Conservation (phyloP, 1,284 basidiomycete genomes). For the Irpex sp. region DNA sequence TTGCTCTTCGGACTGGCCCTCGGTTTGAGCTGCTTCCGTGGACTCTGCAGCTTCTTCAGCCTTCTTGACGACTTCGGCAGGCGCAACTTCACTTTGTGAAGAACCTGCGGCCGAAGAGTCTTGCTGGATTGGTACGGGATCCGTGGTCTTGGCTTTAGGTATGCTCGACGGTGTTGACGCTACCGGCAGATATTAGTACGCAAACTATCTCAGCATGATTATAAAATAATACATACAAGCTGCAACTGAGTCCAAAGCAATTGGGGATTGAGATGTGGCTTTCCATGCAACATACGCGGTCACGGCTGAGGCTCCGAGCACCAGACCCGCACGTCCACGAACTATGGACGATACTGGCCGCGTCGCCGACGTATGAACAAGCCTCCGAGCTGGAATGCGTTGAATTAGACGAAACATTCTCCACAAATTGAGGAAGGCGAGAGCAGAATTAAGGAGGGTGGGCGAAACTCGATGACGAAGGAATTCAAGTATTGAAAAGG, state of each 20-base stretch:
- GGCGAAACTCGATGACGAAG: not conserved
- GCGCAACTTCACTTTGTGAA: not conserved
- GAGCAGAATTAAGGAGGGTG: not conserved
- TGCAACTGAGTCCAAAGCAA: slow-evolving; percentile 11
- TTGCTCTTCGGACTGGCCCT: slow-evolving; percentile 31
- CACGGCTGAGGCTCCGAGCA: slow-evolving; percentile 13
- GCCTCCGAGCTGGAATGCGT: slow-evolving; percentile 2
- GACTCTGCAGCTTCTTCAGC: not conserved
- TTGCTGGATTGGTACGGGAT: not conserved
- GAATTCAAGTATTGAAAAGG: not conserved
- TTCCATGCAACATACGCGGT: slow-evolving; percentile 12
- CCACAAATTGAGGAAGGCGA: not conserved
- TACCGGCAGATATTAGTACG: not conserved
- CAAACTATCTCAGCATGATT: not conserved
- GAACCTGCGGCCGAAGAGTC: not conserved
- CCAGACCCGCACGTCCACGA: slow-evolving; percentile 10
- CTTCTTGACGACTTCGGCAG: not conserved
- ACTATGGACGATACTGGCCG: slow-evolving; percentile 2
- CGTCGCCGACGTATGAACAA: slow-evolving; percentile 10
- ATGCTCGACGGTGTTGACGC: not conserved
- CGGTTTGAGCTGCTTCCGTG: slow-evolving; percentile 23
- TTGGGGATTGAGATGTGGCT: slow-evolving; percentile 6
- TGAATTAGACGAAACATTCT: slow-evolving; percentile 10
- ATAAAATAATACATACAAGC: slow-evolving; percentile 5
- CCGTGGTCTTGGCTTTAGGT: not conserved